A percentile compares a stretch with the other conserved stretches of the same genome.
phyloP scores from a whole-genome alignment of 2,329 filamentous ascomycete species.

The Pseudogymnoascus sp. region DNA sequence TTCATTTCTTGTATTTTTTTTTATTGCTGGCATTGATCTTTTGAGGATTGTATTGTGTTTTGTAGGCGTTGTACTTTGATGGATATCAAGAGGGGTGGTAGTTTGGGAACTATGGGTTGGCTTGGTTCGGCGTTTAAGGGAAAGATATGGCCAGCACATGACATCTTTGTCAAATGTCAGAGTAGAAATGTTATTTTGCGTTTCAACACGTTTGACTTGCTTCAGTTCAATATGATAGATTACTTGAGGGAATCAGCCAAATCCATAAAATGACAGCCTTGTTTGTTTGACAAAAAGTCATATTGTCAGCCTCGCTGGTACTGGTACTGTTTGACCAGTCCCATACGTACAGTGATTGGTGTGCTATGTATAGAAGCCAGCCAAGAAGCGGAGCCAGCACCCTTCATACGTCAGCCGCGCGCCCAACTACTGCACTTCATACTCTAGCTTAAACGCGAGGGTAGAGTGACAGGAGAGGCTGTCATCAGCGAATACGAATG shows the following conservation, averaged over 20 bases:
- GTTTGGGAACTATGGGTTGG: not conserved
- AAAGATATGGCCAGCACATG: conserved; percentile 3
- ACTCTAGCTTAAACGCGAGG: not conserved
- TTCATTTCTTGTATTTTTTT: conserved; percentile 10
- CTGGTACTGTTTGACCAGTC: too few species aligned
- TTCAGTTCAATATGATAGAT: not conserved
- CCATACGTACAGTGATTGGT: not conserved
- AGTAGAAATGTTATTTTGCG: conserved; percentile 6
- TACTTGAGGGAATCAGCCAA: not conserved
- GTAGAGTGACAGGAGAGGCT: not conserved
- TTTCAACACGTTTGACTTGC: not conserved
- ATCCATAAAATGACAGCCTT: not conserved
- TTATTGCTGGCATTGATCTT: not conserved
- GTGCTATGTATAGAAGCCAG: not conserved
- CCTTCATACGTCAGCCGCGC: not conserved
- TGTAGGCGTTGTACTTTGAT: conserved; percentile 8
- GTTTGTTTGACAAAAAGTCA: not conserved
- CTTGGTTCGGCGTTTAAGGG: not conserved
- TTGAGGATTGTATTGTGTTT: not conserved
- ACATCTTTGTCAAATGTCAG: not conserved
- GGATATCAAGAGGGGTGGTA: not conserved
- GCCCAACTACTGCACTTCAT: not conserved
- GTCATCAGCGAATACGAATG: not conserved
- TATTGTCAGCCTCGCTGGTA: not conserved
- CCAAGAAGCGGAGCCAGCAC: not conserved